A percentile compares a stretch with the other conserved stretches of the same genome.
Conservation (phyloP, 2,329 filamentous ascomycete species). For the Phyllosticta citribraziliensis region DNA sequence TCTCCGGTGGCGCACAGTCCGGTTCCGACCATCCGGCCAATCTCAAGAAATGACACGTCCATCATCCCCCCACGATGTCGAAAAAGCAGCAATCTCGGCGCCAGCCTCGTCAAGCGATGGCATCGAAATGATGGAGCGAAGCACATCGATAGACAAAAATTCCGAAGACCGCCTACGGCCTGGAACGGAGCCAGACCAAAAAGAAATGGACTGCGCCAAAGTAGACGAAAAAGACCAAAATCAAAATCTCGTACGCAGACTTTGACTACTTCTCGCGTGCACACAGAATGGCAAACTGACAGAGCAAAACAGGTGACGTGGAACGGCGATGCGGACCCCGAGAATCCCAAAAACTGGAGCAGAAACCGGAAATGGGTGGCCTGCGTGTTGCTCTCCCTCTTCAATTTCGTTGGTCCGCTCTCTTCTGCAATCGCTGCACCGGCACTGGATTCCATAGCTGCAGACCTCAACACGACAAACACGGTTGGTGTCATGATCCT, state of each 20-base stretch:
- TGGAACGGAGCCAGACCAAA: not conserved
- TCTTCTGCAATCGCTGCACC: conserved; percentile 12
- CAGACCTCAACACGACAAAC: conserved; percentile 17
- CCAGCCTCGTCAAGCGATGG: not conserved
- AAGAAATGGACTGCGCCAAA: not conserved
- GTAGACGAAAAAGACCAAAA: not conserved
- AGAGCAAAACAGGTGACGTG: conserved; percentile 16
- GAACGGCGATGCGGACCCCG: conserved; percentile 8
- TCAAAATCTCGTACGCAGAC: not conserved
- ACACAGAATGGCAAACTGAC: not conserved
- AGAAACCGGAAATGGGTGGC: conserved; percentile 4
- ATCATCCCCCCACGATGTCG: not conserved
- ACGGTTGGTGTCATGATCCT: conserved; percentile 20
- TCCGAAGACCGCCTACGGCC: not conserved
- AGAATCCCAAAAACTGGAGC: conserved; percentile 10
- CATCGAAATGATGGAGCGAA: not conserved
- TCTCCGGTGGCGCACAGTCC: too few species aligned
- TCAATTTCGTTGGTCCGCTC: conserved; percentile 10
- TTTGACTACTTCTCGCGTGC: not conserved
- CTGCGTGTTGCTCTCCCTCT: conserved; percentile 6
- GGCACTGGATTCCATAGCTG: conserved; percentile 9
- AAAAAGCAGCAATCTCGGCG: not conserved
- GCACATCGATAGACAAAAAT: not conserved
- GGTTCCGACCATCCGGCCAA: not conserved
- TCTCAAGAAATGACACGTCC: not conserved